Percentiles rank a stretch among this genome's conserved stretches.
Conservation (phyloP, 2,329 filamentous ascomycete species). For the Scedosporium boydii region DNA sequence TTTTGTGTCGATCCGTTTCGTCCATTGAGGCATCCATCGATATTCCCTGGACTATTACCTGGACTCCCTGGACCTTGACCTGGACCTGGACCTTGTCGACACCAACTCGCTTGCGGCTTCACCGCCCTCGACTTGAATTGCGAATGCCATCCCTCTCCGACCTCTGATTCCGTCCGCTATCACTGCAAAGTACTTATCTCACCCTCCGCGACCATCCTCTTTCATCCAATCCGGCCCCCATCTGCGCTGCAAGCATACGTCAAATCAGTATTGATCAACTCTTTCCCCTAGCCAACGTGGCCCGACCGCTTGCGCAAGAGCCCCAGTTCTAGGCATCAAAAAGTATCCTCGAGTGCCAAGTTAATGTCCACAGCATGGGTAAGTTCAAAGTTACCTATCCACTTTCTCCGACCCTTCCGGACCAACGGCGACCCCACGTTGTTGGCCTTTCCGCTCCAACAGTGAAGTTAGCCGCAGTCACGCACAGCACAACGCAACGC, state of each 20-base stretch:
- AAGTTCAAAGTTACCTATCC: not conserved
- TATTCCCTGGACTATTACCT: not conserved
- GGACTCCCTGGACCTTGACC: not conserved
- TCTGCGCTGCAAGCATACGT: not conserved
- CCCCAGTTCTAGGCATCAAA: not conserved
- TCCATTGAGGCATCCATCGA: not conserved
- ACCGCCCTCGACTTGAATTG: not conserved
- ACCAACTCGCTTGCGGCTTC: not conserved
- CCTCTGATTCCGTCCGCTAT: not conserved
- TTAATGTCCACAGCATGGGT: constrained; percentile 1
- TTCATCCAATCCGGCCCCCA: not conserved
- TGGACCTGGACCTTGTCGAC: not conserved
- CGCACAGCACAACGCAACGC: not conserved
- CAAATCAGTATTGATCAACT: not conserved
- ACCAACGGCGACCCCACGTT: not conserved
- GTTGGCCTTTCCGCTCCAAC: not conserved
- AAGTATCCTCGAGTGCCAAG: not conserved
- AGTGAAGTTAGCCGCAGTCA: not conserved
- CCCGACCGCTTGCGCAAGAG: not conserved
- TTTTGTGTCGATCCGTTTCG: not conserved
- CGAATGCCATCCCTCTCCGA: not conserved
- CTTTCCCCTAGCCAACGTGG: not conserved
- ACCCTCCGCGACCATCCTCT: not conserved
- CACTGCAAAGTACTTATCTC: not conserved
- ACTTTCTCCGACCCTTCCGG: not conserved